Conservation (phyloP, 805 yeast genomes). For the Lipomyces yamadae region DNA sequence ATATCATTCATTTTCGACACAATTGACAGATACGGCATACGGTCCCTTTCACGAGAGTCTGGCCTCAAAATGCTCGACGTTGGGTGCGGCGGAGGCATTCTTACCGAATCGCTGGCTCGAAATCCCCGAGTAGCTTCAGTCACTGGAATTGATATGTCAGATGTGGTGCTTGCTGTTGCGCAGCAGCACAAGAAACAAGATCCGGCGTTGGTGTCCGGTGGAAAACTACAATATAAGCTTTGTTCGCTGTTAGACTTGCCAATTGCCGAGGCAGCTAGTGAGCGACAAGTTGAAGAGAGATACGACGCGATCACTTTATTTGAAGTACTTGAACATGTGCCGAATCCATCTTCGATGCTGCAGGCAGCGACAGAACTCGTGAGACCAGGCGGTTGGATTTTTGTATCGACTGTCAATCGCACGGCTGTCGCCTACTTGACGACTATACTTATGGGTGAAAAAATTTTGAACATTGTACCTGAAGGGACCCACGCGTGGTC, state of each 20-base stretch:
- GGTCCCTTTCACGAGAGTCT: conserved; percentile 70
- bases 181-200: conserved; percentile 67
- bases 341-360: conserved; percentile 75
- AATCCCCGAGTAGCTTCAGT: conserved; percentile 63
- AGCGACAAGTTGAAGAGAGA: conserved; percentile 45
- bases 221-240: conserved; percentile 54
- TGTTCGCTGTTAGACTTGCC: conserved; percentile 58
- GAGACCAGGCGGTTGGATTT: conserved; percentile 80
- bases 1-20: conserved; percentile 82
- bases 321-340: conserved; percentile 95
- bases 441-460: conserved; percentile 88
- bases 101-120: conserved; percentile 86
- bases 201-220: conserved; percentile 54
- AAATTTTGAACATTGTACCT: conserved; percentile 80
- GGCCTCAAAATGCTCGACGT: conserved; percentile 76
- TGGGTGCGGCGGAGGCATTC: conserved; percentile 98
- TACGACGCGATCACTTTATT: conserved; percentile 86
- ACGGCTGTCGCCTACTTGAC: conserved; percentile 88
- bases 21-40: conserved; percentile 57
- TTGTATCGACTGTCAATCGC: conserved; percentile 89
- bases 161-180: conserved; percentile 83
- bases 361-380: conserved; percentile 69
- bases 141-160: conserved; percentile 82
- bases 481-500: conserved; percentile 86
- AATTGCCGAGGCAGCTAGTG: conserved; percentile 48